Evolutionary conservation across 495 filamentous ascomycete genomes (phyloP).

Genomic region (Poronia punctata): DNA sequence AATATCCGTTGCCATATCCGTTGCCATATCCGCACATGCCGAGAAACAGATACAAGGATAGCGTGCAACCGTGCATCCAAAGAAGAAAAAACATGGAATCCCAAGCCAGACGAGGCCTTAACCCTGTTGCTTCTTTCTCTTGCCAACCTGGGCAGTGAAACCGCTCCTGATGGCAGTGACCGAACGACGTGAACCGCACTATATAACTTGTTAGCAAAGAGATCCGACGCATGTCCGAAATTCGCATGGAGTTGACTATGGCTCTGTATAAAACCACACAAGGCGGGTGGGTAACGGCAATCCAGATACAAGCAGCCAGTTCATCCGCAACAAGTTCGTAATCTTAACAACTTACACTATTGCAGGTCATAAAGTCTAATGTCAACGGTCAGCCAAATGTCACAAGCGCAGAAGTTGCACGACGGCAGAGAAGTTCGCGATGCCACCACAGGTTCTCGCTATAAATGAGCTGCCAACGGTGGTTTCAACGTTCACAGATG

Average conservation of each 20-base stretch:
- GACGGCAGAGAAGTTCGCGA: background rate
- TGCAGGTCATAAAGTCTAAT: constrained; percentile 39
- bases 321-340: background rate
- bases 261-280: background rate
- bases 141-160: constrained; percentile 97
- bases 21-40: background rate
- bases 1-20: too few relatives aligned
- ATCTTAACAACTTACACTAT: constrained; percentile 15
- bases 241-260: too few relatives aligned
- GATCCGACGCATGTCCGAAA: background rate
- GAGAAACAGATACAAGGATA: constrained; percentile 7
- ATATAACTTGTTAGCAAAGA: background rate
- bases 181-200: constrained; percentile 77
- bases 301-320: background rate
- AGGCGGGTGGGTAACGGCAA: background rate
- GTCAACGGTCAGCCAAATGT: background rate
- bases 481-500: background rate
- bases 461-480: background rate
- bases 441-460: background rate
- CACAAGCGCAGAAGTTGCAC: background rate
- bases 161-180: constrained; percentile 98
- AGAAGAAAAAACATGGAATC: constrained; percentile 1
- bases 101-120: background rate
- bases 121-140: constrained; percentile 62
- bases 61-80: background rate